These are phyloP conservation scores for Novymonas esmeraldas DNA, from an alignment of 208 protist genomes.

Conservation along the genomic window DNA sequence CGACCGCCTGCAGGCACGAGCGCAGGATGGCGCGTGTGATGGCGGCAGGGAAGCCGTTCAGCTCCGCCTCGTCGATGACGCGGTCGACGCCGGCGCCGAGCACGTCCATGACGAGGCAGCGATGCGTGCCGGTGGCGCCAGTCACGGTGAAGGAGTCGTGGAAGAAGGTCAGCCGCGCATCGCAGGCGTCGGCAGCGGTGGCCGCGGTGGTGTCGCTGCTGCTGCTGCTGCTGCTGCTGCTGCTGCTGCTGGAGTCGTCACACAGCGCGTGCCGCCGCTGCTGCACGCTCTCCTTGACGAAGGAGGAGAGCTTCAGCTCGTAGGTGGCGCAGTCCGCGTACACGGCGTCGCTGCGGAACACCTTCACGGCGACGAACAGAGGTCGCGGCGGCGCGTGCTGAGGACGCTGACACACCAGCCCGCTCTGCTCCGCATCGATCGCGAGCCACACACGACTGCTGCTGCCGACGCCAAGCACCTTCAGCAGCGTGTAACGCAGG, in stretches of 20 bases:
- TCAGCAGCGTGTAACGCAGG: conserved; percentile 59
- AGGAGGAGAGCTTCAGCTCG: conserved; percentile 51
- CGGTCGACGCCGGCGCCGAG: conserved; percentile 92
- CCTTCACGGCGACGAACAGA: conserved; percentile 76
- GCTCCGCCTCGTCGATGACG: conserved; percentile 89
- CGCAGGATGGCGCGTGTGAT: conserved; percentile 70
- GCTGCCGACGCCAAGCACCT: conserved; percentile 51
- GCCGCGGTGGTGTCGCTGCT: background rate
- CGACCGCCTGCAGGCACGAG: conserved; percentile 59
- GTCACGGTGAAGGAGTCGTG: conserved; percentile 55
- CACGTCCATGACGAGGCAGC: conserved; percentile 95
- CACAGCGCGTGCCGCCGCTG: background rate
- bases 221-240: conserved; percentile 4
- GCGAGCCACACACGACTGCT: conserved; percentile 75
- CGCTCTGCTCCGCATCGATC: conserved; percentile 59
- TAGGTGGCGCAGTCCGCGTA: conserved; percentile 46
- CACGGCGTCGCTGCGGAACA: conserved; percentile 58
- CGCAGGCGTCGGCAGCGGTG: background rate
- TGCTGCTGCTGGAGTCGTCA: background rate
- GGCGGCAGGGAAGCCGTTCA: conserved; percentile 89
- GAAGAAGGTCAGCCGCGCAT: conserved; percentile 35
- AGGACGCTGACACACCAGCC: conserved; percentile 41
- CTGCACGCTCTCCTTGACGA: conserved; percentile 50
- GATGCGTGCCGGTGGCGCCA: conserved; percentile 69
- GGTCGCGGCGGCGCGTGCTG: conserved; percentile 31